Evolutionary conservation across 164 flowering plant genomes (phyloP).

Genomic region (Amborella trichopoda): DNA sequence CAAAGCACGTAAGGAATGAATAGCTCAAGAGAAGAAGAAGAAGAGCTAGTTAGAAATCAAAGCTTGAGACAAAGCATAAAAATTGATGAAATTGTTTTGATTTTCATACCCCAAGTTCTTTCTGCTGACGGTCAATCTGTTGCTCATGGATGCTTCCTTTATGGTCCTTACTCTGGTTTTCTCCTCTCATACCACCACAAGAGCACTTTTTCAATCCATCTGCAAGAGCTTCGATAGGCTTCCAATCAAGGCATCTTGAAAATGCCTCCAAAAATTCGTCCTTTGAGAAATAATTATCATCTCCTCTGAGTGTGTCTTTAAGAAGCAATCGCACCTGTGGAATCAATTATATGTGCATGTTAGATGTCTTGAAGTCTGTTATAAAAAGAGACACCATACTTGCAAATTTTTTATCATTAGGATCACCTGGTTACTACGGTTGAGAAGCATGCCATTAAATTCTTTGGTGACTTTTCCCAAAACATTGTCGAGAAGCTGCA

Average conservation of each 20-base stretch:
- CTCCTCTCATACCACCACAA: conserved; percentile 39
- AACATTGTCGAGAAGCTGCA: conserved; percentile 55
- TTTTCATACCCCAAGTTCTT: conserved; percentile 49
- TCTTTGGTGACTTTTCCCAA: conserved; percentile 51
- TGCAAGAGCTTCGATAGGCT: conserved; percentile 21
- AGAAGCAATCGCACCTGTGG: conserved; percentile 50
- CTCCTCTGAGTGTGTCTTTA: conserved; percentile 42
- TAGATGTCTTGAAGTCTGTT: too few species aligned
- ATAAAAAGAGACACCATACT: too few species aligned
- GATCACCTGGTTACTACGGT: conserved; percentile 63
- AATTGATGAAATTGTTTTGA: neutral
- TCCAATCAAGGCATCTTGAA: conserved; percentile 35
- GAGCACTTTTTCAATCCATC: conserved; percentile 41
- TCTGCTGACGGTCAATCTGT: conserved; percentile 30
- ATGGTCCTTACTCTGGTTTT: conserved; percentile 1
- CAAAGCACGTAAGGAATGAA: too few species aligned
- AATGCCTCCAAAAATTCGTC: conserved; percentile 45
- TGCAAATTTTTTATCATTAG: too few species aligned
- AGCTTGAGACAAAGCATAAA: too few species aligned
- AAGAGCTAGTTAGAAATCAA: too few species aligned
- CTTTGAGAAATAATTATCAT: conserved; percentile 24
- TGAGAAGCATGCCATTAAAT: conserved; percentile 44
- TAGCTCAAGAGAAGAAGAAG: too few species aligned
- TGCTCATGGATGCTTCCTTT: conserved; percentile 16
- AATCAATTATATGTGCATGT: too few species aligned